A percentile compares a stretch with the other conserved stretches of the same genome.
Evolutionary conservation across 495 filamentous ascomycete species (phyloP).

Genomic region (Lichina pygmaea): DNA sequence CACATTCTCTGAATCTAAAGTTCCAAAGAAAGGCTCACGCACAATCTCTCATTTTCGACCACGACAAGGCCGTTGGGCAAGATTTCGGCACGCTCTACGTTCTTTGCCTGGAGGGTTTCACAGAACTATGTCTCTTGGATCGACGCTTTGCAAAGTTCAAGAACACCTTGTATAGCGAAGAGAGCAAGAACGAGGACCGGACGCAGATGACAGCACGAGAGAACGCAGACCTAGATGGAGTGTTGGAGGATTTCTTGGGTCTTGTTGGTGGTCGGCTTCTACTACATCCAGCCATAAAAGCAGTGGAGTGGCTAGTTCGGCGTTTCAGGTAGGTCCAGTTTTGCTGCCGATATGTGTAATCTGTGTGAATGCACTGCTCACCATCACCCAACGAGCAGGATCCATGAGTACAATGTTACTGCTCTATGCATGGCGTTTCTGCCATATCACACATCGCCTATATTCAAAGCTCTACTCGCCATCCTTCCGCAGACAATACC

Average conservation of each 20-base stretch:
- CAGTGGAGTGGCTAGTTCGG: conserved; percentile 80
- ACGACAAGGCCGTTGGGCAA: conserved; percentile 52
- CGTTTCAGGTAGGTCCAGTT: conserved; percentile 45
- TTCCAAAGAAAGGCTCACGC: conserved; percentile 70
- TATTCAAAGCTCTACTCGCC: conserved; percentile 57
- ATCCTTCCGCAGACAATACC: conserved; percentile 51
- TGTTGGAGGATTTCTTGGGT: conserved; percentile 54
- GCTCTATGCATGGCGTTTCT: conserved; percentile 66
- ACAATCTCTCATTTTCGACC: conserved; percentile 76
- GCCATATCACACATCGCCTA: conserved; percentile 62
- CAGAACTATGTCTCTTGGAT: conserved; percentile 73
- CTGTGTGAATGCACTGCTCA: conserved; percentile 9
- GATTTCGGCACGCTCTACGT: conserved; percentile 70
- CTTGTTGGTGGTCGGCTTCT: conserved; percentile 48
- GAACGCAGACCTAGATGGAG: conserved; percentile 53
- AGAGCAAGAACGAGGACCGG: conserved; percentile 70
- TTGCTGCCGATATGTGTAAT: neutral
- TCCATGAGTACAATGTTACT: conserved; percentile 72
- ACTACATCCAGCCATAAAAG: conserved; percentile 64
- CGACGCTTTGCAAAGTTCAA: conserved; percentile 40
- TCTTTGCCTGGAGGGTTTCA: conserved; percentile 65
- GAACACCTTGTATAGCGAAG: conserved; percentile 58
- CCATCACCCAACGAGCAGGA: conserved; percentile 18
- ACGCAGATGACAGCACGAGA: conserved; percentile 55
- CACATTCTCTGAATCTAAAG: conserved; percentile 61